Conservation (phyloP, 202 grass and related monocot species). For the Brachypodium distachyon region DNA sequence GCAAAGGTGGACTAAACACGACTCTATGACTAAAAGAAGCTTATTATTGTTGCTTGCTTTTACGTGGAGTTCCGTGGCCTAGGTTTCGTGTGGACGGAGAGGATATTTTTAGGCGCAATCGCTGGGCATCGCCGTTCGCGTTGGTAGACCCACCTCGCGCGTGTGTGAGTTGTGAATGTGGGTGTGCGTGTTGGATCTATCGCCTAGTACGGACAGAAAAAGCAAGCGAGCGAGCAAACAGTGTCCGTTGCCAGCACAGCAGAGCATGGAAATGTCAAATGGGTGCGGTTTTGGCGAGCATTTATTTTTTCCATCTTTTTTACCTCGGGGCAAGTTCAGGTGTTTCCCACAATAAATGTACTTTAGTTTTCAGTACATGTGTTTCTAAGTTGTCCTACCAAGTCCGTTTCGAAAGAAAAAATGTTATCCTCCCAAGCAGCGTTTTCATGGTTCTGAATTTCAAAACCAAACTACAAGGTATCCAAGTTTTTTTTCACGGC, state of each 20-base stretch:
- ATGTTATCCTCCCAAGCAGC: no score
- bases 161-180: no score
- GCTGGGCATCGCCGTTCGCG: background rate
- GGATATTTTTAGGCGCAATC: background rate
- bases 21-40: background rate
- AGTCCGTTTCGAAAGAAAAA: no score
- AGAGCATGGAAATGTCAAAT: background rate
- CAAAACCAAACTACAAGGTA: no score
- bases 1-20: background rate
- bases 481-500: no score
- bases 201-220: background rate
- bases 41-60: background rate
- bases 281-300: background rate
- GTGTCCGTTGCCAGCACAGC: background rate
- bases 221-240: background rate
- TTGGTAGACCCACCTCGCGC: background rate
- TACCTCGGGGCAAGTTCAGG: background rate
- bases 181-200: slow-evolving; percentile 13
- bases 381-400: no score
- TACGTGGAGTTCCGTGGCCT: background rate
- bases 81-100: background rate
- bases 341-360: background rate
- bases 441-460: no score
- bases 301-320: background rate
- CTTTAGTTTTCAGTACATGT: background rate